Conservation (phyloP, 1,284 basidiomycete species). For the Moesziomyces antarcticus region DNA sequence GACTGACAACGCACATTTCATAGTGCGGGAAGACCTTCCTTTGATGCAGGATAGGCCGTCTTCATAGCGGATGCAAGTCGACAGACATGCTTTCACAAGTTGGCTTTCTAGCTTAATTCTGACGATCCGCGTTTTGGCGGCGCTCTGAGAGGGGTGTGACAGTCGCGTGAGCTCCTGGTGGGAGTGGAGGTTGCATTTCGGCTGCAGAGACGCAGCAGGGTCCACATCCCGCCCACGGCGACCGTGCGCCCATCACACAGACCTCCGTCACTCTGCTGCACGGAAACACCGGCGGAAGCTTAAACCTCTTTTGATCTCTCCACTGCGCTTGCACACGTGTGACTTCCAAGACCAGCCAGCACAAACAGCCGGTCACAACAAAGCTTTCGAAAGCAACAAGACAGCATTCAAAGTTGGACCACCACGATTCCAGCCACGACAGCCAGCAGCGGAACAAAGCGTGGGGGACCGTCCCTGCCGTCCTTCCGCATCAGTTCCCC, state of each 20-base stretch:
- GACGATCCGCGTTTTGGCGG: not conserved
- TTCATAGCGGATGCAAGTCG: no score
- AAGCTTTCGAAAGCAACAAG: no score
- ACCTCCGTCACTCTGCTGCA: not conserved
- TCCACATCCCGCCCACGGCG: conserved; percentile 1
- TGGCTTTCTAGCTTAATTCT: not conserved
- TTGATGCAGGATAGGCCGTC: no score
- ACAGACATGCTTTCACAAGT: no score
- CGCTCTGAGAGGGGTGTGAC: not conserved
- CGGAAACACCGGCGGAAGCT: no score
- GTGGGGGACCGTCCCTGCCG: conserved; percentile 26
- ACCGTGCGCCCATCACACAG: not conserved
- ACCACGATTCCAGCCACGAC: conserved; percentile 19
- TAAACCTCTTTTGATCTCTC: not conserved
- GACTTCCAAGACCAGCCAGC: no score
- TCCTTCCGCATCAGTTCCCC: conserved; percentile 41
- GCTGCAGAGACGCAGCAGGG: not conserved
- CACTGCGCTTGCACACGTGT: not conserved
- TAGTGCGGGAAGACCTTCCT: no score
- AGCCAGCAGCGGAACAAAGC: conserved; percentile 11
- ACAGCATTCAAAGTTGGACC: not conserved
- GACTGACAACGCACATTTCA: no score
- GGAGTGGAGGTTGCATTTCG: conserved; percentile 9
- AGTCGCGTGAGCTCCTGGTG: not conserved
- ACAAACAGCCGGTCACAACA: no score